Base-by-base conservation (phyloP, 305 asterid species). In the Fraxinus nigra region DNA sequence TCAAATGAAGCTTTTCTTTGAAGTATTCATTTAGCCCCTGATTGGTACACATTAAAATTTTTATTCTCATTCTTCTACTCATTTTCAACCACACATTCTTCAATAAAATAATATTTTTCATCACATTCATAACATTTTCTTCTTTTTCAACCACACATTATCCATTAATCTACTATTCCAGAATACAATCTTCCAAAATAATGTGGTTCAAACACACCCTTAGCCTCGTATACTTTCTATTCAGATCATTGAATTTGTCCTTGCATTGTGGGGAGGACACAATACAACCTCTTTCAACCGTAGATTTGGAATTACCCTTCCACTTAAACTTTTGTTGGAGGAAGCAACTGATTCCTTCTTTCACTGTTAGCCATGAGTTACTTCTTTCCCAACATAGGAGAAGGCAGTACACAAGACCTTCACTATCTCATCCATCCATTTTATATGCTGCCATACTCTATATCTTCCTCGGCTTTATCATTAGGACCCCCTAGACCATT, bases 241-340 rank as follows among this genome's bases (percentile, higher is more conserved):
- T 88, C 73, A 89, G 51, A 48, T 85, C 91, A 56, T 89, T 86
- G 82, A 84, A 89, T 37, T 90, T 90, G 70, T 88, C 90, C 81
- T 89, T 89, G 51, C 90, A 89, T 56, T 89, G 94, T 51, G 87
- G 93, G 37, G 91, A 89, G 0, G 92, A 87, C 16, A 87, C 87
- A 7, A 8, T 5, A 69, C 75, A 82, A 35, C 94, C 92, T 56
- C 88, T 81, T 78, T 88, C 86, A 4, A n/a, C 7, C 88, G 87
- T 80, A 30, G 73, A 74, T 13, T 38, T 33, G 28, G 91, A 91
- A 63, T 89, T 79, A 28, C 78, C 82, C 79, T 73, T 85, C 92
- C 91, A 88, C 56, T 88, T 89, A n/a, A 7, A 90, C 88, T 63
- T 81, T 81, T 32, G 65, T 75, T 56, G 80, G 78, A 9, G 43